Conservation (phyloP, 2,329 filamentous ascomycete genomes). For the Sordariomycetes sp. region DNA sequence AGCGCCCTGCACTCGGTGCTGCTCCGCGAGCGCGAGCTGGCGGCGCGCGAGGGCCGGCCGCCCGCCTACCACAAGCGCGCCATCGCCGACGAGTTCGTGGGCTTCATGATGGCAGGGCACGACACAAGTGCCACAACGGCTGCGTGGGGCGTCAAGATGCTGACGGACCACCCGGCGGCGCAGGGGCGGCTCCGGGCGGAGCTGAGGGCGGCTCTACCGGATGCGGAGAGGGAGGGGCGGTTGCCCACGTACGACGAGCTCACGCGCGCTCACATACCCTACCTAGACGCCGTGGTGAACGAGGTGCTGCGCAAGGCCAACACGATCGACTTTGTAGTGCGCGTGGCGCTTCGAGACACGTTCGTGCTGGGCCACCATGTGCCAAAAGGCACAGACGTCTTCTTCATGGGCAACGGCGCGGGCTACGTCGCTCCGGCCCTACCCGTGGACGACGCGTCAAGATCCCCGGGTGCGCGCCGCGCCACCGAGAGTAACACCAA, state of each 20-base stretch:
- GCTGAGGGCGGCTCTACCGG: constrained; percentile 8
- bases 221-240: constrained; percentile 11
- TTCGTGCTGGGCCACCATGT: constrained; percentile 14
- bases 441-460: constrained; percentile 7
- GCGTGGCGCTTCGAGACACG: constrained; percentile 11
- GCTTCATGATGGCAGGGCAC: constrained; percentile 19
- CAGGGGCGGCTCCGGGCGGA: constrained; percentile 13
- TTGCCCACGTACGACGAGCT: constrained; percentile 14
- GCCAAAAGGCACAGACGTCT: constrained; percentile 15
- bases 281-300: constrained; percentile 19
- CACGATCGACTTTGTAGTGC: constrained; percentile 7
- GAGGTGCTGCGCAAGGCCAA: constrained; percentile 17
- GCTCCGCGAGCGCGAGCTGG: constrained; percentile 18
- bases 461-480: not conserved
- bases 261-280: constrained; percentile 12
- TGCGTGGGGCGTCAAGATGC: constrained; percentile 15
- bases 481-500: not conserved
- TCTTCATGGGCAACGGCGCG: constrained; percentile 8
- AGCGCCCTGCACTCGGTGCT: constrained; percentile 21
- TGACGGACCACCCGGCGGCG: constrained; percentile 6
- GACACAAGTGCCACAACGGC: constrained; percentile 19
- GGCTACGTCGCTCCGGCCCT: constrained; percentile 3
- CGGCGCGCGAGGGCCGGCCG: constrained; percentile 15
- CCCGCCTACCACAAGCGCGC: constrained; percentile 14
- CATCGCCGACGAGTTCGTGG: constrained; percentile 18